These are phyloP conservation scores for Aspergillus indologenus DNA, from an alignment of 495 filamentous ascomycete species.

Conservation along the genomic window DNA sequence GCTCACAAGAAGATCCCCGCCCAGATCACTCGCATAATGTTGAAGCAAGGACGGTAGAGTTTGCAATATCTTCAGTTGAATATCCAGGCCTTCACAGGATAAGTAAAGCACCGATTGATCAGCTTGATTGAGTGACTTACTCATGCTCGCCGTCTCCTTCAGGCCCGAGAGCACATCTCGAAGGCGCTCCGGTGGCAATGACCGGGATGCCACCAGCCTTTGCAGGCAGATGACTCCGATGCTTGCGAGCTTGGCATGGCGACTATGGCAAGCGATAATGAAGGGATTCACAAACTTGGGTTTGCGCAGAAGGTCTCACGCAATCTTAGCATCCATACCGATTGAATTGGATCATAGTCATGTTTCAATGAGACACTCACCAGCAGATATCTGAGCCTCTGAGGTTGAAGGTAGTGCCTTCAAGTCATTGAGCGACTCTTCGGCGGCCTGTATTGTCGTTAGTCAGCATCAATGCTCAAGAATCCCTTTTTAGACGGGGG, in stretches of 20 bases:
- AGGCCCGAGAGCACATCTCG: slow-evolving; percentile 84
- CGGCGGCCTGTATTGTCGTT: slow-evolving; percentile 64
- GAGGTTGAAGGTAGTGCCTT: slow-evolving; percentile 73
- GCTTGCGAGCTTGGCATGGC: slow-evolving; percentile 82
- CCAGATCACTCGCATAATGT: slow-evolving; percentile 80
- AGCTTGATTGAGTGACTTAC: slow-evolving; percentile 32
- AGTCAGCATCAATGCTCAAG: slow-evolving; percentile 20
- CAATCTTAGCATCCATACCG: slow-evolving; percentile 21
- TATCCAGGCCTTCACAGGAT: slow-evolving; percentile 68
- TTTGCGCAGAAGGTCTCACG: slow-evolving; percentile 74
- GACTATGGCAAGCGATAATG: slow-evolving; percentile 83
- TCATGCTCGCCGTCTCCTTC: slow-evolving; percentile 69
- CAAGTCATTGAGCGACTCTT: slow-evolving; percentile 88
- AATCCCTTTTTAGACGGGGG: slow-evolving; percentile 9
- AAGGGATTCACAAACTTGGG: slow-evolving; percentile 88
- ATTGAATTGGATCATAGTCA: not conserved
- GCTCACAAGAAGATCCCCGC: slow-evolving; percentile 73
- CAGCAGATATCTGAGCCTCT: slow-evolving; percentile 79
- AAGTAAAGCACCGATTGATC: slow-evolving; percentile 16
- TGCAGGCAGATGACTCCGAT: slow-evolving; percentile 87
- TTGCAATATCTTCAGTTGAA: slow-evolving; percentile 94
- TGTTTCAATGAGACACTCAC: slow-evolving; percentile 46
- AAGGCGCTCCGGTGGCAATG: slow-evolving; percentile 67
- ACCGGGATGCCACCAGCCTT: slow-evolving; percentile 75
- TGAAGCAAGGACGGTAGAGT: slow-evolving; percentile 87